These are phyloP conservation scores for Gamsiella multidivaricata DNA, from an alignment of 192 early-diverging fungal genomes.

Conservation along the genomic window DNA sequence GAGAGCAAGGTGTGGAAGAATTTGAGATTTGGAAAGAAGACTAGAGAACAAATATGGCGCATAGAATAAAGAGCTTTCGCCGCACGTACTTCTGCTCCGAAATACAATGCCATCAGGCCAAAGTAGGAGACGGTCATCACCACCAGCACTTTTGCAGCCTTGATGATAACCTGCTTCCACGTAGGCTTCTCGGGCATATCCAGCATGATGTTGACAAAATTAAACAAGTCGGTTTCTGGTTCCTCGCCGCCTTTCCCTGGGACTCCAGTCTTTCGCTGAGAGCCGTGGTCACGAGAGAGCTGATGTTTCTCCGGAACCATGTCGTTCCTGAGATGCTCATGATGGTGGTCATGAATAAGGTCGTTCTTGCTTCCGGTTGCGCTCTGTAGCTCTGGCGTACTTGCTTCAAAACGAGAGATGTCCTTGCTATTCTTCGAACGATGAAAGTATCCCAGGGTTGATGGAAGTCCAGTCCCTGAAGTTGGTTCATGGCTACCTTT, in stretches of 20 bases:
- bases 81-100: constrained; percentile 34
- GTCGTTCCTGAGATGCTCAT: constrained; percentile 21
- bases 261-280: constrained; percentile 20
- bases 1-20: background rate
- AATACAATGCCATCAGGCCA: constrained; percentile 41
- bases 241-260: constrained; percentile 41
- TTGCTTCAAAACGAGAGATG: background rate
- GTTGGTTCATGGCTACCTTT: background rate
- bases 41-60: background rate
- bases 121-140: constrained; percentile 45
- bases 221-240: constrained; percentile 51
- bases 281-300: background rate
- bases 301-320: constrained; percentile 7
- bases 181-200: constrained; percentile 34
- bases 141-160: constrained; percentile 31
- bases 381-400: background rate
- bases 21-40: background rate
- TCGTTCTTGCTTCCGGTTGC: constrained; percentile 26
- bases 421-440: background rate
- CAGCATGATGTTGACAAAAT: constrained; percentile 47
- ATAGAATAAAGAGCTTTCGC: background rate
- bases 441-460: background rate
- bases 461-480: background rate
- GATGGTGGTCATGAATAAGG: background rate
- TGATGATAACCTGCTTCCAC: constrained; percentile 22